Conservation (phyloP, 345 rosid species). For the Clarkia xantiana region DNA sequence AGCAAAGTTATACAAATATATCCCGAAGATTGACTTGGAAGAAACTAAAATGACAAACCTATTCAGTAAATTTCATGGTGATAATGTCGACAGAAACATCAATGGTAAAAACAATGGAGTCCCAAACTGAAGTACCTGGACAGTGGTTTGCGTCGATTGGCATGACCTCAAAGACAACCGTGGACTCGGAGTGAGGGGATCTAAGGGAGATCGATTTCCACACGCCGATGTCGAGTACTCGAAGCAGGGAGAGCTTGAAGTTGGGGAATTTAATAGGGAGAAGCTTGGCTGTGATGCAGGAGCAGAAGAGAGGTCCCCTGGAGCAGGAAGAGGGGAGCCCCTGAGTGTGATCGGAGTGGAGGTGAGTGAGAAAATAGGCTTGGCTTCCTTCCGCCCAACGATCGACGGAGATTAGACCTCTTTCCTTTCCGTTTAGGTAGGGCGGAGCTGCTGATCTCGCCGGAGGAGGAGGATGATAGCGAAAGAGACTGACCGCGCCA, state of each 20-base stretch:
- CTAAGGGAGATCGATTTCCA: constrained; percentile 44
- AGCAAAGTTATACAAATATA: too few species aligned
- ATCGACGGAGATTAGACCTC: constrained; percentile 60
- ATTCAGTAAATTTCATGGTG: background rate
- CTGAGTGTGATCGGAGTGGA: constrained; percentile 58
- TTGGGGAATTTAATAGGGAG: constrained; percentile 53
- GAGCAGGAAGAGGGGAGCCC: constrained; percentile 53
- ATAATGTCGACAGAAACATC: too few species aligned
- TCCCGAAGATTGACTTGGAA: background rate
- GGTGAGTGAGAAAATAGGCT: constrained; percentile 62
- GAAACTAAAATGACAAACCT: background rate
- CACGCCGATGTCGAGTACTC: constrained; percentile 31
- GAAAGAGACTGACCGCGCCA: too few species aligned
- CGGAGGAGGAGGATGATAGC: too few species aligned
- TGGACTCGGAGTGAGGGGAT: constrained; percentile 31
- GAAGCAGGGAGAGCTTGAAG: constrained; percentile 52
- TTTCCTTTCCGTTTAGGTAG: constrained; percentile 33
- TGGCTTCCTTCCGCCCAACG: constrained; percentile 56
- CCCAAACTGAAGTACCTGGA: constrained; percentile 26
- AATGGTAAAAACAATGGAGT: too few species aligned
- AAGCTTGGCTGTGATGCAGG: constrained; percentile 54
- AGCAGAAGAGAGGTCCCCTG: constrained; percentile 58
- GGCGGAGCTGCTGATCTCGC: too few species aligned
- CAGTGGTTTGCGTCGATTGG: constrained; percentile 63
- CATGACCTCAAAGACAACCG: constrained; percentile 29